These are phyloP conservation scores for Epichloe sibirici DNA, from an alignment of 2,329 filamentous ascomycete genomes.

Conservation along the genomic window DNA sequence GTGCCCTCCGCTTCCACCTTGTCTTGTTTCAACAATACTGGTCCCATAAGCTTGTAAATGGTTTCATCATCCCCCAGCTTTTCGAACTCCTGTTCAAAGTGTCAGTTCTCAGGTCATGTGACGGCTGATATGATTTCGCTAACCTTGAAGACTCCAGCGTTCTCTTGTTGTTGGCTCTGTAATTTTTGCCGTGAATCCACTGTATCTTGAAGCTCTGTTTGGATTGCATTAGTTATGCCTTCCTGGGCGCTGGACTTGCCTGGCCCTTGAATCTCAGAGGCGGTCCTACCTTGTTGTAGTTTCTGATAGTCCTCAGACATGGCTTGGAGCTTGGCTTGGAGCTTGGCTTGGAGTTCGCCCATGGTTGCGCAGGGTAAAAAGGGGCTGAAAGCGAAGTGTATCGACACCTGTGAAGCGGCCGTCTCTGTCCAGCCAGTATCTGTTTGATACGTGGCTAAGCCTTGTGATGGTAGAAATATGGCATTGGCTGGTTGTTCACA, in stretches of 20 bases:
- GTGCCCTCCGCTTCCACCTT: conserved; percentile 80
- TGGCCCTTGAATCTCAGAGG: not conserved
- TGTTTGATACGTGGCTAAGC: not conserved
- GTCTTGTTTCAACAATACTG: conserved; percentile 89
- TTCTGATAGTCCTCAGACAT: conserved; percentile 82
- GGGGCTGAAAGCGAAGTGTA: not conserved
- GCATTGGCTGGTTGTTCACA: no score
- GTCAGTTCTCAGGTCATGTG: not conserved
- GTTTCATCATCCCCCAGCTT: conserved; percentile 67
- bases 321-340: conserved; percentile 65
- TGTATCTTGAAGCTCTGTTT: conserved; percentile 61
- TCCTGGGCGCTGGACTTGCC: not conserved
- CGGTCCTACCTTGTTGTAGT: conserved; percentile 60
- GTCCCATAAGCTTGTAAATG: conserved; percentile 93
- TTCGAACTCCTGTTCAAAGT: conserved; percentile 59
- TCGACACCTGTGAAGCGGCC: not conserved
- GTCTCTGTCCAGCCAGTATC: not conserved
- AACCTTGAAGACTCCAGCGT: conserved; percentile 74
- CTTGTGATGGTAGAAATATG: no score
- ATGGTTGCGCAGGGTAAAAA: conserved; percentile 27
- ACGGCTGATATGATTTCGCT: not conserved
- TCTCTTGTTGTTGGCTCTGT: conserved; percentile 90
- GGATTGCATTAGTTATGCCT: conserved; percentile 3
- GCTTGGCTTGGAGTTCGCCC: conserved; percentile 60
- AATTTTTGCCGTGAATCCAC: conserved; percentile 79